Base-by-base conservation (phyloP, 2,329 filamentous ascomycete genomes). In the Pseudonectria foliicola region DNA sequence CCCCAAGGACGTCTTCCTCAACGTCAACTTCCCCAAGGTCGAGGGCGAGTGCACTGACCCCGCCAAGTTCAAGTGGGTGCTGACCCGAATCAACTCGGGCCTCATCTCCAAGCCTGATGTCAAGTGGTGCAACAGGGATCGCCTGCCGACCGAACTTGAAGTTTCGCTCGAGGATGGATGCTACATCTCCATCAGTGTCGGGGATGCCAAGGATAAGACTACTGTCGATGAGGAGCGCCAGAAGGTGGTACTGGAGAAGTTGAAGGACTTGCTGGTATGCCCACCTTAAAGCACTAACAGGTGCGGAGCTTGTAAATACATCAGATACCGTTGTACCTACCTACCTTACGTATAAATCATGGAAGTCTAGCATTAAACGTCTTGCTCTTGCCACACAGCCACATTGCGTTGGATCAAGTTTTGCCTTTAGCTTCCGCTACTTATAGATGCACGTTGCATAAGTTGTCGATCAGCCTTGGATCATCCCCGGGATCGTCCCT, bases 1-100 rank as follows among this genome's bases (percentile, higher is more conserved):
- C 4, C 80, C 81, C 0, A 48, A 62, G 0, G 66, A 70, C 29
- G 66, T 74, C 25, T 83, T 70, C 54, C 67, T 85, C 23, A 85
- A 85, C 45, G 78, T 85, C 47, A 85, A 85, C 60, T 82, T 82
- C 49, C 75, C 76, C 5, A 56, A 65, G 38, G 70, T 75, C 2
- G 56, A 60, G 6, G 64, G 54, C 0, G 54, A 56, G 33, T 85
- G 81, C 59, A 66, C 61, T 10, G 60, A 62, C 14, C 55, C 68
- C 0, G 59, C 60, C 21, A 60, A 78, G 35, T 82, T 82, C 65
- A 68, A 70, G 46, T 86, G 75, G 56, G 72, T 85, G 4, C 59
- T 85, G 23, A 77, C 66, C 30, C 67, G 80, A 13, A 75, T 85
- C 50, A 72, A 77, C 53, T 57, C 64, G 24, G 64, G 76, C 3